Base-by-base conservation (phyloP, 371 early-diverging fungal genomes). In the Syncephalastrum racemosum region DNA sequence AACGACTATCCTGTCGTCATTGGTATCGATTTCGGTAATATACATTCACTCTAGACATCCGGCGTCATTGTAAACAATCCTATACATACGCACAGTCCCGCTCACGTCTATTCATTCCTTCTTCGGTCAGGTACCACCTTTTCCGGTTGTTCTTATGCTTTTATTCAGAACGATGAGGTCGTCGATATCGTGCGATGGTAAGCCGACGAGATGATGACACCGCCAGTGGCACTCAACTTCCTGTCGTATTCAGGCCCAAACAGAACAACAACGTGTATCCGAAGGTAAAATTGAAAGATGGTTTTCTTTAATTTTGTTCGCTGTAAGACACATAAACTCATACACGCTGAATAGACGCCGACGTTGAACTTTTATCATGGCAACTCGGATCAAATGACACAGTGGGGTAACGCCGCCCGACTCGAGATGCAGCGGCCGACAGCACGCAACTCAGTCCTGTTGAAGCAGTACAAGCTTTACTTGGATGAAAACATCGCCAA, bases 131-230 rank as follows among this genome's bases (percentile, higher is more conserved):
- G 79, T 64, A 79, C 75, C 45, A 79, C 79, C 2, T 79, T 71
- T 51, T 75, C 73, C 23, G 75, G 75, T 18, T 79, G 75, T 51
- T 73, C 75, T 12, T 75, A 79, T 53, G 73, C 75, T 25, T 75
- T 73, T 62, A 64, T 67, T 49, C 79, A 75, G 51, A 84, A 81
- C 66, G 81, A 81, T 41, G 82, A 84, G 53, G 82, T 84, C 18
- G 73, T 80, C 19, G 84, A 84, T 62, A 73, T 84, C 64, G 77
- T 79, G 22, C 71, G 75, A 56, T 81, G 82, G 82, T 81, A 81
- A 54, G 44, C 14, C 23, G 13, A 40, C 44, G n/a, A 22, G 36
- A 39, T 36, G 24, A 50, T 18, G 22, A 19, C 22, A 12, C 15
- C 18, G 13, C 45, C 22, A 18, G 13, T 20, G 3, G 20, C 7